Base-by-base conservation (phyloP, 2,329 filamentous ascomycete genomes). In the Sporothrix phasma region DNA sequence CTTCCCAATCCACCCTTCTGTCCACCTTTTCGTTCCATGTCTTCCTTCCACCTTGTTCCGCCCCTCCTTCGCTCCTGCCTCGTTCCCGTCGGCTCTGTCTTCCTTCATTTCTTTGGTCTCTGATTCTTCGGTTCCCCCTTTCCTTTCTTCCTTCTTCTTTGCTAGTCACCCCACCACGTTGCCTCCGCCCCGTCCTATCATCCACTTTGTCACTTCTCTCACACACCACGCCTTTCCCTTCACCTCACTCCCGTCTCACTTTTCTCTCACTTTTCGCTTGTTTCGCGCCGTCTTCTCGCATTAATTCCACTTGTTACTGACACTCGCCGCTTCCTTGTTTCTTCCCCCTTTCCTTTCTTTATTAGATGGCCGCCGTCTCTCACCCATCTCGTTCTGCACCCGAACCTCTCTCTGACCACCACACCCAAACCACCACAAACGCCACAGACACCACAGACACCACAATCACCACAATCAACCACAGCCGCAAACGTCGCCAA, bases 291-390 rank as follows among this genome's bases (percentile, higher is more conserved):
- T 37, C 15, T 39, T 31, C 34, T 37, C 29, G 24, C 53, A 62
- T 53, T 64, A 49, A 45, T 53, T 60, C 43, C 47, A 47, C 59
- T 51, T 65, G 51, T 53, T 49, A 64, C 56, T 66, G 31, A 61
- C 49, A 13, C 62, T 64, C 54, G 56, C 49, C 53, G 59, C 59
- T 65, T 54, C 45, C 24, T 39, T 34, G 47, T 51, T 51, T 39
- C 51, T 29, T 37, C 45, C 26, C 15, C 46, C 53, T 34, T 22
- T 49, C 54, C 26, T 31, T 56, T 41, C 61, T 43, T 45, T 45
- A 73, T 75, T 79, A 79, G 78, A 80, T 80, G 78, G 77, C 77
- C 73, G 75, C 76, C 69, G 69, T 70, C 67, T 70, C 71, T 64
- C 68, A 69, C 51, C 66, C 73, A 63, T 69, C 72, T 69, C 73